Conservation (phyloP, 2,329 filamentous ascomycete genomes). For the Cercospora sp. region DNA sequence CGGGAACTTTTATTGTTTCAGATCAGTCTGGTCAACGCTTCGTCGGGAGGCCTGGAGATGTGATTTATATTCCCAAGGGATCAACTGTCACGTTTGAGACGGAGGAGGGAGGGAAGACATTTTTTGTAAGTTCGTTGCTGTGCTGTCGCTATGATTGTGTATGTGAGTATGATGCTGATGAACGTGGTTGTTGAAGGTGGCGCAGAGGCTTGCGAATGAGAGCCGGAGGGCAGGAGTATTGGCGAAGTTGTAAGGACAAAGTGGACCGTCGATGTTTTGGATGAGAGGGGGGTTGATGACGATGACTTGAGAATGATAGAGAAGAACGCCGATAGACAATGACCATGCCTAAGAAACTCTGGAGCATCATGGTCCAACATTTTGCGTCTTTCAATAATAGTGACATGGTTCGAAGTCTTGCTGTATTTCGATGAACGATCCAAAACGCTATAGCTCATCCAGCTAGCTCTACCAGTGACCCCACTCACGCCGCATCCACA, state of each 20-base stretch:
- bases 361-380: not conserved
- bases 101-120: slow-evolving; percentile 6
- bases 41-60: not conserved
- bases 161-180: not conserved
- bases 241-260: not conserved
- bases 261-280: not conserved
- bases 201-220: slow-evolving; percentile 2
- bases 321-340: too few species aligned
- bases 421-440: not conserved
- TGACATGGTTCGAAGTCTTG: not conserved
- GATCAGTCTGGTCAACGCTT: not conserved
- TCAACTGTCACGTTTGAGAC: slow-evolving; percentile 9
- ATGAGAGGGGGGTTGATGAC: too few species aligned
- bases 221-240: not conserved
- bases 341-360: too few species aligned
- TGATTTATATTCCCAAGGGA: slow-evolving; percentile 1
- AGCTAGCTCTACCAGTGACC: not conserved
- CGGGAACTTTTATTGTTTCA: not conserved
- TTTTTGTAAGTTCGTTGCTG: not conserved
- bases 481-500: not conserved
- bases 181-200: not conserved
- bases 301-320: too few species aligned
- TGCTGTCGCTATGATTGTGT: not conserved
- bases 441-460: not conserved
- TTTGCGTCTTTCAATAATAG: not conserved